phyloP scores from a whole-genome alignment of 257 asterid species.

The Jacaranda copaia region DNA sequence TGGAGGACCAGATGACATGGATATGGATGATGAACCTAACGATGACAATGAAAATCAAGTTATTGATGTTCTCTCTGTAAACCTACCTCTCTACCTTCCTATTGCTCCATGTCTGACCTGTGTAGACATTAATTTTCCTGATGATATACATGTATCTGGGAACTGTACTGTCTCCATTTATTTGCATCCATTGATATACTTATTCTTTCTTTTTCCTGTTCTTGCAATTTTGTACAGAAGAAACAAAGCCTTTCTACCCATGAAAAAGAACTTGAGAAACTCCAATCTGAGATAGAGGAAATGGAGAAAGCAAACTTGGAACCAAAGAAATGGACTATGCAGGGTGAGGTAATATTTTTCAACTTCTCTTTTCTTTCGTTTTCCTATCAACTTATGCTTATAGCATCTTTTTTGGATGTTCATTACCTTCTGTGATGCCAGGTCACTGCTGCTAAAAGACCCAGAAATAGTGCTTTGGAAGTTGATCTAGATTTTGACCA shows the following conservation, averaged over 20 bases:
- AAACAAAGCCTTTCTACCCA: slow-evolving; percentile 73
- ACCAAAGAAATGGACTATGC: slow-evolving; percentile 95
- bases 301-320: slow-evolving; percentile 89
- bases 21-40: slow-evolving; percentile 52
- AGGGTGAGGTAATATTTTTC: slow-evolving; percentile 81
- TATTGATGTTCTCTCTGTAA: slow-evolving; percentile 16
- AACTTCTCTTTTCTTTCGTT: slow-evolving; percentile 25
- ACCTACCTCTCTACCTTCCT: not conserved
- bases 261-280: slow-evolving; percentile 77
- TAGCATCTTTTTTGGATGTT: slow-evolving; percentile 23
- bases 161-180: not conserved
- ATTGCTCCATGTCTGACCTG: not conserved
- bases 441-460: slow-evolving; percentile 91
- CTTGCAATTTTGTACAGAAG: slow-evolving; percentile 45
- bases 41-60: slow-evolving; percentile 53
- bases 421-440: slow-evolving; percentile 46
- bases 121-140: not conserved
- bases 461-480: slow-evolving; percentile 93
- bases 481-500: slow-evolving; percentile 93
- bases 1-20: slow-evolving; percentile 60
- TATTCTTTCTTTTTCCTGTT: slow-evolving; percentile 18
- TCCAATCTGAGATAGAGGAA: slow-evolving; percentile 68
- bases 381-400: slow-evolving; percentile 19
- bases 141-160: slow-evolving; percentile 20
- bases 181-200: slow-evolving; percentile 12